These are phyloP conservation scores for Beauveria varroae DNA, from an alignment of 2,329 filamentous ascomycete genomes.

Conservation along the genomic window DNA sequence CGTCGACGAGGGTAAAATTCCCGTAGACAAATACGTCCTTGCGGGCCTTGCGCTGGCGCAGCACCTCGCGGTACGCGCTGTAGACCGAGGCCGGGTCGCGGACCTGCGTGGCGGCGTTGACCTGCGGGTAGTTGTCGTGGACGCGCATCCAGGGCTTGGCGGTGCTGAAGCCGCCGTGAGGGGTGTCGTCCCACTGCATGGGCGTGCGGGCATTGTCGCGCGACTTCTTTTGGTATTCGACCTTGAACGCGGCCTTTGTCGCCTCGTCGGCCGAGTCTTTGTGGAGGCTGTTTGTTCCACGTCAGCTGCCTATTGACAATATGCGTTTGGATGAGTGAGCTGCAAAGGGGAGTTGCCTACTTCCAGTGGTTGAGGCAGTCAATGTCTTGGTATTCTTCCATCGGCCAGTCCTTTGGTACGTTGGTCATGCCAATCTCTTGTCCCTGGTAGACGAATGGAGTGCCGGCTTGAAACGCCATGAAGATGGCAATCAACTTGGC, in stretches of 20 bases:
- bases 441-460: conserved; percentile 62
- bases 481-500: conserved; percentile 55
- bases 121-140: conserved; percentile 52
- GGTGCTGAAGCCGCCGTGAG: conserved; percentile 58
- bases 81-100: conserved; percentile 44
- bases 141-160: conserved; percentile 62
- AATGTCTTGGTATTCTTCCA: conserved; percentile 63
- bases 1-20: conserved; percentile 34
- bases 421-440: conserved; percentile 63
- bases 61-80: conserved; percentile 52
- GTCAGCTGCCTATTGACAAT: not conserved
- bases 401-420: conserved; percentile 51
- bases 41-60: conserved; percentile 53
- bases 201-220: conserved; percentile 65
- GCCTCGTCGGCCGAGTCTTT: conserved; percentile 32
- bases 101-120: conserved; percentile 55
- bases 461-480: conserved; percentile 51
- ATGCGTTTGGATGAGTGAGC: not conserved
- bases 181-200: conserved; percentile 59
- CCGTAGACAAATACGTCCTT: conserved; percentile 62
- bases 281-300: conserved; percentile 21
- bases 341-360: conserved; percentile 19
- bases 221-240: conserved; percentile 49
- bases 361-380: conserved; percentile 47
- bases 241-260: conserved; percentile 27